Base-by-base conservation (phyloP, 345 rosid species). In the Lepidium africanum region DNA sequence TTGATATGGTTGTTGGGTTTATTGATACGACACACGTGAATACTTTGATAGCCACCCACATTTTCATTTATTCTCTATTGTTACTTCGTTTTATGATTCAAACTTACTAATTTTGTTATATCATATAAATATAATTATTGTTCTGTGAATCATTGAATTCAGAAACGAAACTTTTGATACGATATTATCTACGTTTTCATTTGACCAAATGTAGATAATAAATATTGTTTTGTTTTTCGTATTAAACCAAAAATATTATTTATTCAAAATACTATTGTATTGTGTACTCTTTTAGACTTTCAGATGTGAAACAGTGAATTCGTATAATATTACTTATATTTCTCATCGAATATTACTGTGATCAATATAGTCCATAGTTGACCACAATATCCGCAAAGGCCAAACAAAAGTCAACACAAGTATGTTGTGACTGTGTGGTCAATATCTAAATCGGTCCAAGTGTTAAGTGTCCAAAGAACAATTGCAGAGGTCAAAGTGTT, bases 1-100 rank as follows among this genome's bases (percentile, higher is more conserved):
- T 69, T 75, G 70, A 74, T 78, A 62, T 80, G 75, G 79, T 67
- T 33, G 77, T 61, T 79, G 74, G 63, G 57, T 62, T 69, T 45
- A 42, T 46, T 78, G 71, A 81, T 73, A 63, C 72, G 52, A 27
- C 52, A 62, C 82, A 78, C 79, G 82, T 70, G 81, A 66, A 51
- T 32, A 49, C 59, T 46, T 67, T 68, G 40, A 54, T 53, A 19
- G 59, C 59, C 69, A 67, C 59, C 73, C 39, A 53, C 41, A 53
- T 74, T 66, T 42, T 14, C 50, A 23, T 54, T 72, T 64, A 62
- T 63, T 30, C 63, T 35, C 41, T 53, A 54, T 32, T 32, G 12
- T 1, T 56, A 35, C 62, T 53, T 32, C 40, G 2, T 30, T 39
- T n/a, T 51, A 33, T 49, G 42, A 50, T 65, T 45, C 55, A 51